A percentile compares a stretch with the other conserved stretches of the same genome.
Evolutionary conservation across 2,329 filamentous ascomycete genomes (phyloP).

Genomic region (Geosmithia morbida): DNA sequence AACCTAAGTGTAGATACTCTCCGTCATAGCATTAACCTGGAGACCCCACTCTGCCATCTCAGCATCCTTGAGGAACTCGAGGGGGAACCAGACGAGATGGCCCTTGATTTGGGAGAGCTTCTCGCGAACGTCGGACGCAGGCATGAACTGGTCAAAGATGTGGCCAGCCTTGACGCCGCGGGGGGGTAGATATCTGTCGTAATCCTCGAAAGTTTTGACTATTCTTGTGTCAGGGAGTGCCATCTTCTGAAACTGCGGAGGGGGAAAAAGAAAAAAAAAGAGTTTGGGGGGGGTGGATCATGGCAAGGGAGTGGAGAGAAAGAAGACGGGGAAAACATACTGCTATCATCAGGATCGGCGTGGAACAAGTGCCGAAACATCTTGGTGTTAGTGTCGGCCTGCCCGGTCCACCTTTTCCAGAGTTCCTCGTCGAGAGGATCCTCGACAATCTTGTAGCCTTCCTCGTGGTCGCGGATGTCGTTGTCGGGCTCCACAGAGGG

Average conservation of each 20-base stretch:
- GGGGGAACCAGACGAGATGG: constrained; percentile 90
- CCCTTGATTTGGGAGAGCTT: constrained; percentile 73
- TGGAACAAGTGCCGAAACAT: constrained; percentile 73
- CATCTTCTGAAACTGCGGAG: no score
- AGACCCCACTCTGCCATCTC: constrained; percentile 83
- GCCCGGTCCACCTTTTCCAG: constrained; percentile 53
- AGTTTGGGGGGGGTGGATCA: no score
- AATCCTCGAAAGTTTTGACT: constrained; percentile 83
- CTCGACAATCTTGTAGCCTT: constrained; percentile 49
- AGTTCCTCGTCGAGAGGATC: constrained; percentile 57
- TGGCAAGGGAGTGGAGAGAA: background rate
- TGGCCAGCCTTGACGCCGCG: constrained; percentile 69
- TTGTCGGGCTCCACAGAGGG: constrained; percentile 54
- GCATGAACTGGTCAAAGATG: constrained; percentile 67
- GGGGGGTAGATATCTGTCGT: constrained; percentile 62
- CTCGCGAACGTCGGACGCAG: constrained; percentile 54
- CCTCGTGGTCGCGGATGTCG: constrained; percentile 43
- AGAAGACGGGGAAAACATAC: constrained; percentile 17
- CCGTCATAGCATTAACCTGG: constrained; percentile 73
- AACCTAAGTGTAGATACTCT: constrained; percentile 64
- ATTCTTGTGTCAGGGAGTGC: no score
- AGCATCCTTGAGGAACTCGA: constrained; percentile 71
- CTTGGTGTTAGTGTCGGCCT: constrained; percentile 57
- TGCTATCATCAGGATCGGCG: constrained; percentile 77
- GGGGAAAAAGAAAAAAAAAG: no score